A percentile compares a stretch with the other conserved stretches of the same genome.
Conservation (phyloP, 108 stramenopile genomes). For the Pseudonitzschia multiseries region DNA sequence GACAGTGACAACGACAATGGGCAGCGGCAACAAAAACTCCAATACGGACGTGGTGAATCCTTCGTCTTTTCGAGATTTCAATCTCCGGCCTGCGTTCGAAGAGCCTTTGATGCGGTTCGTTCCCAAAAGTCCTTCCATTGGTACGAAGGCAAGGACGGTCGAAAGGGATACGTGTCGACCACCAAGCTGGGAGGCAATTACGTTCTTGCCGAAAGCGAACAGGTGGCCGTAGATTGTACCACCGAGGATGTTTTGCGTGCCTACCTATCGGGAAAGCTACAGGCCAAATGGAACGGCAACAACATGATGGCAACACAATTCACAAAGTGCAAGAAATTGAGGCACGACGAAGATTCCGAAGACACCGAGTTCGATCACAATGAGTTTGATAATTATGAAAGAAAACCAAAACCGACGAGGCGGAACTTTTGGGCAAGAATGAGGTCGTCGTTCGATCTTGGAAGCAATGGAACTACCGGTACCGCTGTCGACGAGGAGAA, state of each 20-base stretch:
- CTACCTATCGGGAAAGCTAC: slow-evolving; percentile 49
- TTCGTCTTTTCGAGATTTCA: slow-evolving; percentile 44
- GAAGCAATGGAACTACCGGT: too few species aligned
- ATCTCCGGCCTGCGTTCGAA: slow-evolving; percentile 28
- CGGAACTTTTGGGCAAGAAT: not conserved
- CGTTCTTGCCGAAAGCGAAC: slow-evolving; percentile 54
- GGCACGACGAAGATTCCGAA: not conserved
- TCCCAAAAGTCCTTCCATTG: slow-evolving; percentile 35
- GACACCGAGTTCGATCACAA: not conserved
- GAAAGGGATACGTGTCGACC: slow-evolving; percentile 42
- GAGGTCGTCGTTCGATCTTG: too few species aligned
- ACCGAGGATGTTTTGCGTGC: slow-evolving; percentile 45
- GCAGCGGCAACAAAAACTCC: not conserved
- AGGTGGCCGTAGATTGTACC: slow-evolving; percentile 43
- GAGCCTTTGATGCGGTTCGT: slow-evolving; percentile 34
- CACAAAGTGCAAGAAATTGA: slow-evolving; percentile 1
- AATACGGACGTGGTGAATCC: slow-evolving; percentile 16
- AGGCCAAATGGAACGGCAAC: slow-evolving; percentile 53
- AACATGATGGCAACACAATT: slow-evolving; percentile 40
- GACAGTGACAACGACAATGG: not conserved
- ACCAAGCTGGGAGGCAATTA: slow-evolving; percentile 56
- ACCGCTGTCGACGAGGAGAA: too few species aligned
- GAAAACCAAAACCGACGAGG: not conserved
- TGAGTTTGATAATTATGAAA: not conserved
- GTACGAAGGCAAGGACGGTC: slow-evolving; percentile 37